These are phyloP conservation scores for Salvia miltiorrhiza DNA, from an alignment of 257 asterid species.

Conservation along the genomic window DNA sequence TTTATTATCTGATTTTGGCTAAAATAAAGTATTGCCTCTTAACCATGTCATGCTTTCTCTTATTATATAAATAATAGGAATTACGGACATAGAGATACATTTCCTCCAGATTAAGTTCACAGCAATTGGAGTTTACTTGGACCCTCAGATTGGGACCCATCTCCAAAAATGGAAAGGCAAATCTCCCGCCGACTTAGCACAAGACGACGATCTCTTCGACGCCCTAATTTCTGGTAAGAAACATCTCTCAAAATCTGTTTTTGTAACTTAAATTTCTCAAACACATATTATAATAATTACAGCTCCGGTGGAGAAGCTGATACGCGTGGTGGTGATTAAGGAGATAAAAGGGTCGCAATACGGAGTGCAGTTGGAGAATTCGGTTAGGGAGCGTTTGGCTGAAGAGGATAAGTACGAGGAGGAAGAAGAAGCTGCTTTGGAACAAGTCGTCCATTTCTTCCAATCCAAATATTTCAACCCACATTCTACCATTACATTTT, in stretches of 20 bases:
- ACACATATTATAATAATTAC: no score
- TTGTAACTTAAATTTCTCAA: background rate
- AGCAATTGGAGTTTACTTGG: constrained; percentile 92
- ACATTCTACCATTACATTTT: constrained; percentile 49
- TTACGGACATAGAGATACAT: constrained; percentile 94
- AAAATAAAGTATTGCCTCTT: no score
- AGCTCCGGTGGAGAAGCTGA: constrained; percentile 68
- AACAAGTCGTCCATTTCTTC: constrained; percentile 53
- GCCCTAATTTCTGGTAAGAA: constrained; percentile 65
- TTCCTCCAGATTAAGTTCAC: constrained; percentile 92
- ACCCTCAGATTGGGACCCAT: constrained; percentile 53
- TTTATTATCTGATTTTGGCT: no score
- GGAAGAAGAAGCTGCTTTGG: constrained; percentile 75
- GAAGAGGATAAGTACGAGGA: constrained; percentile 73
- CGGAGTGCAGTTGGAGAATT: constrained; percentile 73
- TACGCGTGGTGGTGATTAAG: constrained; percentile 84
- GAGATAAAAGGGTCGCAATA: constrained; percentile 95
- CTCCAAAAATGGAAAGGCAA: constrained; percentile 74
- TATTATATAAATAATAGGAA: no score
- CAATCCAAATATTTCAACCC: constrained; percentile 72
- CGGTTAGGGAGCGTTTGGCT: constrained; percentile 78
- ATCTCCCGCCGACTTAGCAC: constrained; percentile 44
- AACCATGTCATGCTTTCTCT: no score
- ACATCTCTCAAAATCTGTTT: no score
- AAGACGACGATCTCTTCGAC: constrained; percentile 70